A percentile compares a stretch with the other conserved stretches of the same genome.
Conservation (phyloP, 768 basidiomycete genomes). For the Pisolithus microcarpus region DNA sequence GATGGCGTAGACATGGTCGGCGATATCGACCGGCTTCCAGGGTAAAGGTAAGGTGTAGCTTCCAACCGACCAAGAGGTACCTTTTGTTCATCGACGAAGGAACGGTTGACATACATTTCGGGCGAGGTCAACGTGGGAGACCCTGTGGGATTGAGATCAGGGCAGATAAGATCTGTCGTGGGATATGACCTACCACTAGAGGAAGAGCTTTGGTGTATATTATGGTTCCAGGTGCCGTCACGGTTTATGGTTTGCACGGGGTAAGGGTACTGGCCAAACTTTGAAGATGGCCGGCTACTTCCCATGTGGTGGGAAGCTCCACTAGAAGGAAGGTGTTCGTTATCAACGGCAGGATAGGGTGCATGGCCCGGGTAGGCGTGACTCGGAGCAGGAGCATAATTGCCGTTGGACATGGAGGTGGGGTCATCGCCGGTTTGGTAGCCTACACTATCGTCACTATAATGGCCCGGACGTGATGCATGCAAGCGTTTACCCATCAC, state of each 20-base stretch:
- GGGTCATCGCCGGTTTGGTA: constrained; percentile 47
- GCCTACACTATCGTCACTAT: constrained; percentile 35
- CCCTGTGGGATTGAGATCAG: constrained; percentile 39
- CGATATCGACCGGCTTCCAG: constrained; percentile 65
- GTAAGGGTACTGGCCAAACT: constrained; percentile 48
- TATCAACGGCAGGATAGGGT: constrained; percentile 32
- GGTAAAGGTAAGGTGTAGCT: constrained; percentile 51
- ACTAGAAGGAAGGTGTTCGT: constrained; percentile 23
- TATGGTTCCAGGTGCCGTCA: constrained; percentile 24
- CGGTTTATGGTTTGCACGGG: constrained; percentile 29
- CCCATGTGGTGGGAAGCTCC: constrained; percentile 26
- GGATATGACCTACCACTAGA: constrained; percentile 24
- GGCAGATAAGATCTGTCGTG: constrained; percentile 22
- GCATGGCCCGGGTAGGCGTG: constrained; percentile 41
- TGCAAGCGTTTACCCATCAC: constrained; percentile 30
- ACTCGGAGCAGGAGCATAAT: constrained; percentile 36
- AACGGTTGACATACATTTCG: constrained; percentile 44
- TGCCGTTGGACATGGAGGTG: constrained; percentile 34
- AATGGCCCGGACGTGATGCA: constrained; percentile 31
- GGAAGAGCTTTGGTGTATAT: constrained; percentile 24
- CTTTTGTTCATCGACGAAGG: constrained; percentile 52
- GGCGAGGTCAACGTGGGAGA: constrained; percentile 46
- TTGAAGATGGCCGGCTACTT: constrained; percentile 38
- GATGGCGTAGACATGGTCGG: constrained; percentile 56
- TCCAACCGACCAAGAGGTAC: constrained; percentile 43